Evolutionary conservation across 2,329 filamentous ascomycete species (phyloP).

Genomic region (Cadophora malorum): DNA sequence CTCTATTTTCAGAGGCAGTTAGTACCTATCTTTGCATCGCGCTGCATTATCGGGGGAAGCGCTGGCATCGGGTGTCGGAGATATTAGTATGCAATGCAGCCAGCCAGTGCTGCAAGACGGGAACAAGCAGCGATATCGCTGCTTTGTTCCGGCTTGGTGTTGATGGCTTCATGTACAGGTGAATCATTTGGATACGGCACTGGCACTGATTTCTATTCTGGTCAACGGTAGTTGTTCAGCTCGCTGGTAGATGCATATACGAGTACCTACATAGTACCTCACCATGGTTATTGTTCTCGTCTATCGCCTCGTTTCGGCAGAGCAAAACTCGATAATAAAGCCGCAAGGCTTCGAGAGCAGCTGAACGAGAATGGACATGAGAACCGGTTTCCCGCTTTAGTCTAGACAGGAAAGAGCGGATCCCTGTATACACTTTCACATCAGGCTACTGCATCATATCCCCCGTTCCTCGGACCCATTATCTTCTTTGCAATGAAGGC

Average conservation of each 20-base stretch:
- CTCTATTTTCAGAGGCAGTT: background rate
- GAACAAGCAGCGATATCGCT: background rate
- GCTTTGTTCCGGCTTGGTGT: background rate
- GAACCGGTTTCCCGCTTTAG: background rate
- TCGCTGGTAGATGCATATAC: conserved; percentile 11
- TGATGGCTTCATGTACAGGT: conserved; percentile 5
- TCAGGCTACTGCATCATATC: background rate
- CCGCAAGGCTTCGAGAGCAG: background rate
- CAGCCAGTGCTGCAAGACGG: conserved; percentile 4
- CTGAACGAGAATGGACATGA: conserved; percentile 6
- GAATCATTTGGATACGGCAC: background rate
- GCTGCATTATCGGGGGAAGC: background rate
- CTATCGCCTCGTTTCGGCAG: background rate
- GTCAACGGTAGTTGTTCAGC: background rate
- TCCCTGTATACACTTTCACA: background rate
- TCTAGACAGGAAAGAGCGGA: background rate
- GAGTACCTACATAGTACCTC: background rate
- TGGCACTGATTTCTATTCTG: background rate
- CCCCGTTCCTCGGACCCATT: background rate
- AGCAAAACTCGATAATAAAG: background rate
- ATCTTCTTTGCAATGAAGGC: background rate
- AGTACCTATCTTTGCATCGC: background rate
- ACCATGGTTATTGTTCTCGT: background rate
- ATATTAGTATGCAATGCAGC: background rate
- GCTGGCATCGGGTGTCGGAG: background rate